Evolutionary conservation across 495 filamentous ascomycete genomes (phyloP), one percentile per base, ranked within the genome.

Genomic region (Penicillium daleae): DNA sequence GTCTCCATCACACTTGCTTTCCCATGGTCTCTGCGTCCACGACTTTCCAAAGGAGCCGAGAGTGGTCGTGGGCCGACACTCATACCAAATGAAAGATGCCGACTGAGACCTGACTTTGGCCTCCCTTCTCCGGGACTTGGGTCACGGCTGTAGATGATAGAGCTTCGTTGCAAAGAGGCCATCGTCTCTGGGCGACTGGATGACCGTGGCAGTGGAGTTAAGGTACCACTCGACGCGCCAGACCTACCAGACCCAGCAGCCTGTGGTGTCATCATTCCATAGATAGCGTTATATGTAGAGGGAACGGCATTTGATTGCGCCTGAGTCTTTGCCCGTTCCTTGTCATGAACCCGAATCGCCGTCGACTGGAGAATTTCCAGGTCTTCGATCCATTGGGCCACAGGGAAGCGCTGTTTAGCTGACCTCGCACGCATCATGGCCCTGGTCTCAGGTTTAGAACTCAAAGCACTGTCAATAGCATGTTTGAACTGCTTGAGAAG

Each of bases 351-450:
- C 17, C 60, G 81, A 78, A 85, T 80, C 2, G 82, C 80, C 8
- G 82, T 85, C 19, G 80, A 78, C 67, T 89, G 85, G 13, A 89
- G 76, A 31, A 83, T 83, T 40, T 87, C 87, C 37, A 89, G 64
- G 66, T 86, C 83, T 65, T 87, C 83, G 37, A 88, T 73, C 87
- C 87, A 89, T 60, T 89, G 86, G 2, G 84, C 85, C 24, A 89
- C 89, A 8, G 90, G 90, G 75, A 92, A 93, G 8, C 90, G 84
- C 65, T 93, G 90, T 66, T 87, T 87, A 3, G 88, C 88, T n/a
- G 88, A 90, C 29, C 87, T 82, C 44, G 90, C 90, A 56, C 90
- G 81, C 90, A 93, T 92, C 70, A 84, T 82, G 0, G 86, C 84
- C 52, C 90, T 74, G 31, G 79, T 79, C 32, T 85, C 78, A 7